Evolutionary conservation across 495 filamentous ascomycete genomes (phyloP), one percentile per base, ranked within the genome.

Genomic region (Staphylotrichum longicolle): DNA sequence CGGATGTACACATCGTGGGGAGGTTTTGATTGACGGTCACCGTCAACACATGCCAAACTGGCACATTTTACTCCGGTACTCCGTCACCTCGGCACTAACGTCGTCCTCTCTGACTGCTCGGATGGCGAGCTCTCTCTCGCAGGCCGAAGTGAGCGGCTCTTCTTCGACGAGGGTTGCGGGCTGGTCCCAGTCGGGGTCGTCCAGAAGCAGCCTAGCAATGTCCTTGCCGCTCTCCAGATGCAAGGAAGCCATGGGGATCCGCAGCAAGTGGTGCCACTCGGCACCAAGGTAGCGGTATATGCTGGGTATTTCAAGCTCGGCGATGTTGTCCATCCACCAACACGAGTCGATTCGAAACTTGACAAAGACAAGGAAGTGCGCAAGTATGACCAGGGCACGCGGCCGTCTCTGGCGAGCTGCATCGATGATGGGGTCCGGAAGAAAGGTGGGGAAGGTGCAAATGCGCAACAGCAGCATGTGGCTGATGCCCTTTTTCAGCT

Each of bases 381-480:
- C 77, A 5, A 82, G 35, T 12, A 84, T 77, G 7, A 83, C 66
- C 0, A 83, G 65, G 0, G 87, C 83, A 45, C 86, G 80, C 0
- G 85, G 83, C 41, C 78, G 72, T 9, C 74, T 75, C 44, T 78
- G 67, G 9, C 74, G 73, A 5, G 85, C 77, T 30, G 84, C 71
- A 0, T 78, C 75, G 12, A 84, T 64, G 65, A 85, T 88, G 10
- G 72, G 68, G 3, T 75, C 63, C 0, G 82, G 80, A 5, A 86
- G 70, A 10, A 79, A 79, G 14, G 82, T 78, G 34, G 73, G 68
- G 52, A 75, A 75, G 6, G 75, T 78, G 45, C 75, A 68, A 52
- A 78, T 71, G 39, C 79, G 70, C 41, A 78, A 63, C 45, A 72
- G 53, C 30, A 81, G 60, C 14, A 74, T 66, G 44, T 66, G 58